Base-by-base conservation (phyloP, 148 eudicot genomes). In the Spergularia marina region DNA sequence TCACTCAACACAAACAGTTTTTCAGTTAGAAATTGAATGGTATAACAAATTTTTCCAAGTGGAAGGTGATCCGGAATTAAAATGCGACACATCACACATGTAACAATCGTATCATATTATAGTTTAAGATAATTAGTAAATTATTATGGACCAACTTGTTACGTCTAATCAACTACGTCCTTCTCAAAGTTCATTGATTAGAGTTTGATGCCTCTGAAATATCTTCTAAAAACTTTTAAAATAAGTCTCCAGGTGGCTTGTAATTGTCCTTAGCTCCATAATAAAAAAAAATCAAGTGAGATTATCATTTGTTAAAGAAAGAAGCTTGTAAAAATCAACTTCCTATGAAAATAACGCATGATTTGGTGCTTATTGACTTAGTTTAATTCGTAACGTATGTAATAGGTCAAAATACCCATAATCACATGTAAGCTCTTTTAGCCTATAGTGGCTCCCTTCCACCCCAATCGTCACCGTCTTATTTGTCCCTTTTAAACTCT, bases 141-240 rank as follows among this genome's bases (percentile, higher is more conserved):
- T 30, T 30, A 23, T 7, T 10, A 15, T 7, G 11, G 40, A 36
- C 41, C 5, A 56, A n/a, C 6, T 70, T 71, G 49, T 44, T 6
- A 44, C 49, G 49, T 44, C 49, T 44, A 44, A 44, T 56, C 36
- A 53, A 21, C 16, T 23, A 1, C 51, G 51, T 39, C 52, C 70
- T n/a, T 59, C 30, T 59, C 63, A 17, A 17, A 2, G 1, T 13
- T 64, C 47, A 36, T 12, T 12, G n/a, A 41, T n/a, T 68, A 47
- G 56, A 68, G 36, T 18, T 68, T 51, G 56, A 20, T 68, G 7
- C 52, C 57, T n/a, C 21, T 51, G 39, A 68, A 68, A 68, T 68
- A 68, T 68, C 39, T 68, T 8, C 39, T 51, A 20, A 7, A 8
- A 61, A 2, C 14, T 61, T 61, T 10, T 6, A n/a, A 56, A 15